phyloP scores from a whole-genome alignment of 164 flowering plant species.

The Piper longum region DNA sequence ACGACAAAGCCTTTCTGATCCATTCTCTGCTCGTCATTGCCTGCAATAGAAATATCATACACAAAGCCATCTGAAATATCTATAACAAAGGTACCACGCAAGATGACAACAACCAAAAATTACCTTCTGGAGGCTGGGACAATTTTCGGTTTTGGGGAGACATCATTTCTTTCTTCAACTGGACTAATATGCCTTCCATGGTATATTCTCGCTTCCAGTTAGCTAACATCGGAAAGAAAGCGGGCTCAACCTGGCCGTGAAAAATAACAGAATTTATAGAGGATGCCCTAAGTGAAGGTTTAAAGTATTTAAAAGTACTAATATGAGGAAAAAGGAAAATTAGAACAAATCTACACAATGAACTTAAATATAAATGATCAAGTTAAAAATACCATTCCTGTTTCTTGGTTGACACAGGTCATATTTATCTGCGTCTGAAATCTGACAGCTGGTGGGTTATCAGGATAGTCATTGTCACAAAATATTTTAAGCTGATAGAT shows the following conservation, averaged over 20 bases:
- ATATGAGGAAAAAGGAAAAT: not conserved
- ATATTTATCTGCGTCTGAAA: slow-evolving; percentile 69
- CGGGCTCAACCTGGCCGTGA: slow-evolving; percentile 56
- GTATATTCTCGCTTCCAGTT: slow-evolving; percentile 64
- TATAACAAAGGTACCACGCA: not conserved
- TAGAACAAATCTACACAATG: not conserved
- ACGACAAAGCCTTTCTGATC: slow-evolving; percentile 44
- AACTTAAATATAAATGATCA: not conserved
- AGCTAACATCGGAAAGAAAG: slow-evolving; percentile 57
- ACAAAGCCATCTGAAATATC: not conserved
- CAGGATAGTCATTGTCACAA: slow-evolving; percentile 71
- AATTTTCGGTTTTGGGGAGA: slow-evolving; percentile 73
- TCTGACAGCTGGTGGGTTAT: slow-evolving; percentile 54
- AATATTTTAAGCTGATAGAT: slow-evolving; percentile 74
- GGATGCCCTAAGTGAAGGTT: not conserved
- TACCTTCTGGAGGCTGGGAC: slow-evolving; percentile 74
- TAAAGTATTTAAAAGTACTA: not conserved
- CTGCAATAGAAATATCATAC: slow-evolving; percentile 17
- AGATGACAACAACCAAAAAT: not conserved
- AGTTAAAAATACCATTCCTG: slow-evolving; percentile 41
- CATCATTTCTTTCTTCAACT: slow-evolving; percentile 71
- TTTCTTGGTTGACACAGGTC: slow-evolving; percentile 71
- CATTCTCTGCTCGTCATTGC: slow-evolving; percentile 52
- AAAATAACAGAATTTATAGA: not conserved
- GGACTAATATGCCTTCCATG: slow-evolving; percentile 67